Conservation (phyloP, 139 green algal species). For the Mesotaenium endlicherianum region DNA sequence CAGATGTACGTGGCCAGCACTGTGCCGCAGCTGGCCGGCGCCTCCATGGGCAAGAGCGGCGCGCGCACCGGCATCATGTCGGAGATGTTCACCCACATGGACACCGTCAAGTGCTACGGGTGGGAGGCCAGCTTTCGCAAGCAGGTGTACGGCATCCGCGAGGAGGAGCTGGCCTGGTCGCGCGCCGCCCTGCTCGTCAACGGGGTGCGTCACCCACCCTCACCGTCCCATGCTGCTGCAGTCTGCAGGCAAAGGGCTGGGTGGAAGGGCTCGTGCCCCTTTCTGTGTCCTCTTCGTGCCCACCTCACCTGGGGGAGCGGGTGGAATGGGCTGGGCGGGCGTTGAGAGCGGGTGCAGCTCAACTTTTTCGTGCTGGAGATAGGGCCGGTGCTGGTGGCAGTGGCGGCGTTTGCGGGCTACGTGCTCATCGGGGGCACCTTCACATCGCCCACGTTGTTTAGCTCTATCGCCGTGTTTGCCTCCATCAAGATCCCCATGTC, state of each 20-base stretch:
- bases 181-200: conserved; percentile 26
- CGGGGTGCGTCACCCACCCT: no score
- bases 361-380: conserved; percentile 51
- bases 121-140: conserved; percentile 48
- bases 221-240: no score
- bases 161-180: conserved; percentile 39
- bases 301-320: neutral
- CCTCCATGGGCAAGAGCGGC: neutral
- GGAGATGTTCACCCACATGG: conserved; percentile 46
- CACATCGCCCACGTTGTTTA: conserved; percentile 73
- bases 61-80: conserved; percentile 42
- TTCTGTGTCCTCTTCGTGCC: neutral
- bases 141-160: conserved; percentile 27
- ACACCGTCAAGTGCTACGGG: conserved; percentile 51
- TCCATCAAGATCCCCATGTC: conserved; percentile 89
- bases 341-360: conserved; percentile 19
- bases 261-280: no score
- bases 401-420: conserved; percentile 81
- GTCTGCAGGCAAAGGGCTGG: no score
- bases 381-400: conserved; percentile 60
- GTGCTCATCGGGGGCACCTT: conserved; percentile 62
- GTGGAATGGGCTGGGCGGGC: neutral
- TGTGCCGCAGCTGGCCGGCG: neutral
- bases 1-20: no score
- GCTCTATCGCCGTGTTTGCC: conserved; percentile 83